Conservation (phyloP, 75 land plant species). For the Pinus tabuliformis region DNA sequence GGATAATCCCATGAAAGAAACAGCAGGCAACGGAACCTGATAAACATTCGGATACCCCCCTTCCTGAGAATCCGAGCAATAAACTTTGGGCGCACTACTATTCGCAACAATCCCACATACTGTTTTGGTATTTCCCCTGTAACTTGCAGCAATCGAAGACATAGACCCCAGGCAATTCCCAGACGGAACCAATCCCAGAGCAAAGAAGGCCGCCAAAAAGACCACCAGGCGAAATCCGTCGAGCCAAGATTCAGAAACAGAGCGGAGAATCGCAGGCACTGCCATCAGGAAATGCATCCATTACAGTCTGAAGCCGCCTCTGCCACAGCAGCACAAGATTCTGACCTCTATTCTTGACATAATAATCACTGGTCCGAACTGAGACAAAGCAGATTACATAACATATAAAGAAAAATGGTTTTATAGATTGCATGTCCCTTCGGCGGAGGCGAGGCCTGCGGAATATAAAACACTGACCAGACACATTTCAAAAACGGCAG, state of each 20-base stretch:
- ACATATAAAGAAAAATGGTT: no score
- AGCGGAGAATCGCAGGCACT: not conserved
- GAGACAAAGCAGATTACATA: no score
- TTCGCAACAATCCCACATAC: not conserved
- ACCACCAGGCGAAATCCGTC: not conserved
- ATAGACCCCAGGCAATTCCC: not conserved
- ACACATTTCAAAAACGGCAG: no score
- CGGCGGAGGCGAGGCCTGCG: not conserved
- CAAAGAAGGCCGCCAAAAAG: not conserved
- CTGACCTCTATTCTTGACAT: not conserved
- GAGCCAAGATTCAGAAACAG: not conserved
- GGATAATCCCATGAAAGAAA: slow-evolving; percentile 22
- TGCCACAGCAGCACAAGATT: not conserved
- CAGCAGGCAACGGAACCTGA: not conserved
- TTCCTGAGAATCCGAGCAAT: not conserved
- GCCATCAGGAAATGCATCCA: not conserved
- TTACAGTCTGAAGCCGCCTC: not conserved
- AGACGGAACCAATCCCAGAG: not conserved
- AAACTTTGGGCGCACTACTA: not conserved
- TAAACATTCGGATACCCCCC: no score
- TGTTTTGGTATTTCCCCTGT: not conserved
- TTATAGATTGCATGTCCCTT: no score
- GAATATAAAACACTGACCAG: not conserved
- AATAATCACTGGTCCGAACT: no score
- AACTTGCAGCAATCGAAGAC: not conserved